phyloP scores from a whole-genome alignment of 768 basidiomycete species.

The Suillus spraguei region DNA sequence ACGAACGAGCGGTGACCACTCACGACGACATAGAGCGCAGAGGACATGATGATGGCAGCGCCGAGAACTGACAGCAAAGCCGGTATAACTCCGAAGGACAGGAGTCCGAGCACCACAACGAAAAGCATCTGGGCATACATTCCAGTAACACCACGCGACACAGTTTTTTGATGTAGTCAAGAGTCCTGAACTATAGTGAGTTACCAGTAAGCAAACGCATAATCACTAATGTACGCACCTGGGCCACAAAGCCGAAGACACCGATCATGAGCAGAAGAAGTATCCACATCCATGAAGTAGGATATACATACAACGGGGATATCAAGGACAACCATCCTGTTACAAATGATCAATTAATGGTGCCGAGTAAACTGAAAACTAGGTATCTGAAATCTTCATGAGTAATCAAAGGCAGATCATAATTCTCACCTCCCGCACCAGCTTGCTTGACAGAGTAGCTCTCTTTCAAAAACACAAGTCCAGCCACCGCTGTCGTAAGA shows the following conservation, averaged over 20 bases:
- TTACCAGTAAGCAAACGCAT: not conserved
- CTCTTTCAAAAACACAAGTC: constrained; percentile 67
- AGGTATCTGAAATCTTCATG: constrained; percentile 2
- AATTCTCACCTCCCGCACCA: constrained; percentile 48
- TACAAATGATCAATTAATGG: too few relatives aligned
- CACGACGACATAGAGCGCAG: constrained; percentile 70
- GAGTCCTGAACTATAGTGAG: constrained; percentile 34
- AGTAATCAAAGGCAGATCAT: not conserved
- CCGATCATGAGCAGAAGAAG: constrained; percentile 19
- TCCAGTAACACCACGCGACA: constrained; percentile 61
- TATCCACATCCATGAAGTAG: constrained; percentile 23
- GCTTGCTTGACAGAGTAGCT: constrained; percentile 54
- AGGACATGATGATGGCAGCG: constrained; percentile 60
- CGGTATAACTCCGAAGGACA: constrained; percentile 63
- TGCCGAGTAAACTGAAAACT: constrained; percentile 75
- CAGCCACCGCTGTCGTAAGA: constrained; percentile 62
- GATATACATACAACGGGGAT: too few relatives aligned
- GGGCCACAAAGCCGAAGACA: constrained; percentile 17
- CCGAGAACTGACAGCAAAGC: constrained; percentile 63
- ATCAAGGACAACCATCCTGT: too few relatives aligned
- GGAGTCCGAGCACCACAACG: constrained; percentile 59
- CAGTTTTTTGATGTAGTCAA: constrained; percentile 65
- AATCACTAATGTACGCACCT: constrained; percentile 16
- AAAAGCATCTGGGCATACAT: constrained; percentile 68
- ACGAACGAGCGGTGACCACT: constrained; percentile 20